Conservation (phyloP, 352 stramenopile genomes). For the Pythium angustatum region DNA sequence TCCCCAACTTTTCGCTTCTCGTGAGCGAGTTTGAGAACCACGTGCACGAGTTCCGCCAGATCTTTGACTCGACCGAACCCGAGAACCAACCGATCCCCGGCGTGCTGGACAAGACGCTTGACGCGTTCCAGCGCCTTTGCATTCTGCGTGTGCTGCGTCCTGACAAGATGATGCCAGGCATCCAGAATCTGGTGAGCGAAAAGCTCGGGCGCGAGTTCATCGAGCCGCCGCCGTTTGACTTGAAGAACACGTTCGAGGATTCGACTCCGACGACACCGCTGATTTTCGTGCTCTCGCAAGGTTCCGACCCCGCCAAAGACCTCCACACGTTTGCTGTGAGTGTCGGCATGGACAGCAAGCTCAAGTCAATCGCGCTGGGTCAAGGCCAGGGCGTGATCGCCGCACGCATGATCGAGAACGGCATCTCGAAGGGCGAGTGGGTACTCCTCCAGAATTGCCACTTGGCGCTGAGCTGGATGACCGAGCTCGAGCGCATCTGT, state of each 20-base stretch:
- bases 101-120: constrained; percentile 55
- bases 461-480: constrained; percentile 95
- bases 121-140: constrained; percentile 83
- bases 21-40: constrained; percentile 51
- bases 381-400: constrained; percentile 92
- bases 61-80: constrained; percentile 84
- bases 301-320: constrained; percentile 94
- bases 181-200: constrained; percentile 88
- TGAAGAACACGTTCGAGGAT: constrained; percentile 91
- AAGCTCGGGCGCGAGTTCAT: constrained; percentile 90
- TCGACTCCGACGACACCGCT: constrained; percentile 88
- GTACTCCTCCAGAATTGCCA: constrained; percentile 96
- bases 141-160: constrained; percentile 78
- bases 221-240: constrained; percentile 89
- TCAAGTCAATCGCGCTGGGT: constrained; percentile 93
- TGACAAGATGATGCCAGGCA: constrained; percentile 85
- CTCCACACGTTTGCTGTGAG: constrained; percentile 89
- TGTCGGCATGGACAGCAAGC: constrained; percentile 86
- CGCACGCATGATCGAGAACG: constrained; percentile 90
- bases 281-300: constrained; percentile 93
- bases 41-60: constrained; percentile 52
- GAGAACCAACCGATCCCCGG: constrained; percentile 76
- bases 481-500: constrained; percentile 93
- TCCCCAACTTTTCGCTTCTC: constrained; percentile 65
- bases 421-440: constrained; percentile 90